Evolutionary conservation across 805 yeast species (phyloP), one percentile per base, ranked within the genome.

Genomic region (Diddensiella santjacobensis): DNA sequence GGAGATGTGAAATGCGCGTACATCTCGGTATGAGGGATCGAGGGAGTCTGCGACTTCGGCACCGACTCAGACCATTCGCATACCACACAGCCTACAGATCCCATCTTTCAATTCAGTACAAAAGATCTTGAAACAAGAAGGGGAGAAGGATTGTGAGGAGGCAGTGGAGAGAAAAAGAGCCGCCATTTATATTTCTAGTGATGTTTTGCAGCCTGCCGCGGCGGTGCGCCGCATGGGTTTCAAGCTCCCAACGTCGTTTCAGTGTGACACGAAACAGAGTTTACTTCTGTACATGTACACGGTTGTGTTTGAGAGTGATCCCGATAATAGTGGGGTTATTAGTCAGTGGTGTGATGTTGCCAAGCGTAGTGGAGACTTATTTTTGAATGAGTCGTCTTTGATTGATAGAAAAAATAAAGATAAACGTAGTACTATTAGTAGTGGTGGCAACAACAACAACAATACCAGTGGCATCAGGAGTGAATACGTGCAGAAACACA

Each of bases 1-100:
- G 50, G 49, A 23, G 62, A 49, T 23, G 45, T 50, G 50, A 60
- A 60, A 39, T 60, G 64, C 33, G 53, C 45, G 13, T 47, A 53
- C 31, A 57, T 48, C 39, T 55, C 57, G 11, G 31, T 20, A 17
- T 22, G 43, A 8, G 31, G 43, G 15, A 23, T 46, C 44, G 39
- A 36, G 44, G 19, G 19, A 8, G 49, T 2, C 44, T 33, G 44
- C 36, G 15, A 38, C 30, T 46, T 40, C 23, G 30, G 44, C 47
- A 43, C 29, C 31, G 52, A 47, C 57, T 59, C 63, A 22, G 58
- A 58, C 62, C 64, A 59, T 39, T 55, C 60, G 52, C 64, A 59
- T 33, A 60, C 57, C 17, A 60, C 58, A 31, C 63, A 60, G 22
- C 24, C 30, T 36, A 39, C 18, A 37, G 42, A 20, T 20, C 31